Evolutionary conservation across 1,284 basidiomycete genomes (phyloP).

Genomic region (Apiotrichum gracile): DNA sequence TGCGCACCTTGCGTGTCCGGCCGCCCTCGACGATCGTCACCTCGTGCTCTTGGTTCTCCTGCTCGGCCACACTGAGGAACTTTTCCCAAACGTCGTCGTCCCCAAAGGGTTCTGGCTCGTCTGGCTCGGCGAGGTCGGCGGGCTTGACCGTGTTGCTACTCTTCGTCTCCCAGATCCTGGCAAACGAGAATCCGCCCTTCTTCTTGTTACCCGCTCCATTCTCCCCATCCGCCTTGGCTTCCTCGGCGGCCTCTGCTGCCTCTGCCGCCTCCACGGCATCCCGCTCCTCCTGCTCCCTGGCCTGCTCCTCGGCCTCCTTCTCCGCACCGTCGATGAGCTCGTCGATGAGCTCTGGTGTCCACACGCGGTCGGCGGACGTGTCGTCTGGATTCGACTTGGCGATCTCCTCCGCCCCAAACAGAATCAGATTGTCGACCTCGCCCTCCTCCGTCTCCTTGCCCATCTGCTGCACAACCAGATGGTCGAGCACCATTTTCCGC

Average conservation of each 20-base stretch:
- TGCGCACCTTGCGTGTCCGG: neutral
- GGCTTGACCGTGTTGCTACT: slow-evolving; percentile 52
- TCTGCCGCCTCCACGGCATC: slow-evolving; percentile 23
- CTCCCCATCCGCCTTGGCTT: slow-evolving; percentile 7
- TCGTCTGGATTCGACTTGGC: slow-evolving; percentile 57
- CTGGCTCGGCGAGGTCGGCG: slow-evolving; percentile 52
- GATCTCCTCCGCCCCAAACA: slow-evolving; percentile 72
- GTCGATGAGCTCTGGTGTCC: slow-evolving; percentile 71
- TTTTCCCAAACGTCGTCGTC: slow-evolving; percentile 63
- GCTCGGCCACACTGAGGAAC: slow-evolving; percentile 24
- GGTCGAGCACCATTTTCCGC: slow-evolving; percentile 83
- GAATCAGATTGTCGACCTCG: slow-evolving; percentile 72
- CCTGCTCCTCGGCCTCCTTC: slow-evolving; percentile 57
- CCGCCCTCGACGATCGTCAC: neutral
- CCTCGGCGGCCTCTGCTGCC: slow-evolving; percentile 40
- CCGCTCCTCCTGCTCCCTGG: slow-evolving; percentile 29
- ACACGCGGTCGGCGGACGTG: slow-evolving; percentile 42
- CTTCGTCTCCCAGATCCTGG: slow-evolving; percentile 69
- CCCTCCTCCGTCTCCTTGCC: slow-evolving; percentile 67
- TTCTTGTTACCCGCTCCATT: slow-evolving; percentile 11
- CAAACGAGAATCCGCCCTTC: slow-evolving; percentile 65
- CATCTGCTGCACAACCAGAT: slow-evolving; percentile 86
- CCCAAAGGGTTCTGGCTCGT: slow-evolving; percentile 50
- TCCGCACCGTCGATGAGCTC: slow-evolving; percentile 77
- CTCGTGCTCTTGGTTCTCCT: neutral